Conservation (phyloP, 768 basidiomycete genomes). For the Leccinum boreale region DNA sequence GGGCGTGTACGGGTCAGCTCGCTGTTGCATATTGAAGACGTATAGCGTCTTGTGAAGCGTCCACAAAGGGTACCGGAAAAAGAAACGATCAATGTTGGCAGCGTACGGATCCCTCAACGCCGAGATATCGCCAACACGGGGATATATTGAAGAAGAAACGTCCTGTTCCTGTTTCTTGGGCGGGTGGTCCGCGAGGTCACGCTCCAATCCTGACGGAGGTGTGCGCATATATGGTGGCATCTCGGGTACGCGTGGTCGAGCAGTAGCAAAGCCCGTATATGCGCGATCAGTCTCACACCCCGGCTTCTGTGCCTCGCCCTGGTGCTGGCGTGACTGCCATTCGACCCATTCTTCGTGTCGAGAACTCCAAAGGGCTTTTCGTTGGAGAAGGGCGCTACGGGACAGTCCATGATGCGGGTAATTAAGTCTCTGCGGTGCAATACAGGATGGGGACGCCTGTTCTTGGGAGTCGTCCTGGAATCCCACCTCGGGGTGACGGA, state of each 20-base stretch:
- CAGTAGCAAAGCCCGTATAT: slow-evolving; percentile 24
- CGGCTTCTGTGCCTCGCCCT: not conserved
- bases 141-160: slow-evolving; percentile 37
- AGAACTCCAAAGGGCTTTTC: slow-evolving; percentile 61
- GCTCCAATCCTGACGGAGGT: slow-evolving; percentile 31
- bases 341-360: slow-evolving; percentile 53
- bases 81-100: slow-evolving; percentile 55
- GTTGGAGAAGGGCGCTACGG: slow-evolving; percentile 52
- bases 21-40: slow-evolving; percentile 53
- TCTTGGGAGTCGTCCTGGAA: slow-evolving; percentile 1
- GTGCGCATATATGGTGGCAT: slow-evolving; percentile 16
- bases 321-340: slow-evolving; percentile 24
- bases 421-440: slow-evolving; percentile 35
- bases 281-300: slow-evolving; percentile 15
- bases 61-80: slow-evolving; percentile 56
- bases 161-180: slow-evolving; percentile 10
- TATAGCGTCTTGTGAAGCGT: slow-evolving; percentile 67
- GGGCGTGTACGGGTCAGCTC: slow-evolving; percentile 5
- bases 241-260: not conserved
- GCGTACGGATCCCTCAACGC: slow-evolving; percentile 58
- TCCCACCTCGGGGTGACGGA: slow-evolving; percentile 13
- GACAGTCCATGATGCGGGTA: slow-evolving; percentile 63
- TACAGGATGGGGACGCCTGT: slow-evolving; percentile 1
- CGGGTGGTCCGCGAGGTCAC: slow-evolving; percentile 19
- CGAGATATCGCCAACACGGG: slow-evolving; percentile 61